Base-by-base conservation (phyloP, 2,329 filamentous ascomycete genomes). In the Sclerotinia minor region DNA sequence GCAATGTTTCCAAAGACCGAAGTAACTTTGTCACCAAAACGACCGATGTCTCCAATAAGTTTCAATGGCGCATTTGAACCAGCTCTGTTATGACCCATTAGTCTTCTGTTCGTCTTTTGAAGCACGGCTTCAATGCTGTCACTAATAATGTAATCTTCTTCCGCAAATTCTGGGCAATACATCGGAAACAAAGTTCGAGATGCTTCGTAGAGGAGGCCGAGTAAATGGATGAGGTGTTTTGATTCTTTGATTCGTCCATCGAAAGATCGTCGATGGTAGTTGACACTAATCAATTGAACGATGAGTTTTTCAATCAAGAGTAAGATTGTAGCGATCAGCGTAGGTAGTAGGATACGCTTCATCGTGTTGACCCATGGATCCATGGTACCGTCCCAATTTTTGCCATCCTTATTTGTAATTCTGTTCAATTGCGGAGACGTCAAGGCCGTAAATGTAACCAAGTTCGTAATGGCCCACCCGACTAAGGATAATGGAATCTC, bases 1-100 rank as follows among this genome's bases (percentile, higher is more conserved):
- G 95, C 94, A 63, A 98, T 87, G 75, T 96, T 95, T 32, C 95
- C 95, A 78, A 98, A 96, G 0, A 90, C 91, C 1, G 92, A 94
- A 0, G 94, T 97, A 70, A 98, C 88, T 80, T 97, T 97, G 82
- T 96, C 94, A 75, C 94, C 94, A 66, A 97, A 83, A 29, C 93
- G 88, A 52, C 91, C 91, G 63, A 92, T 89, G 67, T 90, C 88
- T 21, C 77, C 78, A 61, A 98, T 88, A 21, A 97, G 79, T 70
- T 87, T 88, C 84, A 96, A 88, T 0, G 94, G 94, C 2, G 91
- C 92, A 7, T 84, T 87, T 9, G 88, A 87, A 55, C 90, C 91
- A 3, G 83, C 84, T 68, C 71, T 47, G 80, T 80, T 35, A 77
- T 79, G 76, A 83, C 77, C 79, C 38, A 65, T 15, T 59, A 67